Percentiles rank a stretch among this genome's conserved stretches.
Evolutionary conservation across 352 stramenopile species (phyloP).

Genomic region (Plasmopara muralis): DNA sequence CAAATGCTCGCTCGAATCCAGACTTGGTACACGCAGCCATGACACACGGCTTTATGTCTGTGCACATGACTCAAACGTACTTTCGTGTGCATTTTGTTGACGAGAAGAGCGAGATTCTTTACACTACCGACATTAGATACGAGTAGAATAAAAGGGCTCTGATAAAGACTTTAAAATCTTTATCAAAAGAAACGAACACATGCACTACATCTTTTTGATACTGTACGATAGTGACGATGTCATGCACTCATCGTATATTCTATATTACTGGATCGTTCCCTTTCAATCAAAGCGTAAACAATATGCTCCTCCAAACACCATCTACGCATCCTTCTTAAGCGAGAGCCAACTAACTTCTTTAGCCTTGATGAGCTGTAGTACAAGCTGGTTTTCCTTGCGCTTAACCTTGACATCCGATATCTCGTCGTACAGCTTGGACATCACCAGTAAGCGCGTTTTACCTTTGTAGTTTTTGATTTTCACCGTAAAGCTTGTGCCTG

Average conservation of each 20-base stretch:
- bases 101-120: constrained; percentile 58
- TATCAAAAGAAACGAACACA: constrained; percentile 21
- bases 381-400: constrained; percentile 75
- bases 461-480: constrained; percentile 57
- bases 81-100: constrained; percentile 78
- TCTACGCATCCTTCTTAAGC: constrained; percentile 75
- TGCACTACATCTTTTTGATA: constrained; percentile 18
- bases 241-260: too few species aligned
- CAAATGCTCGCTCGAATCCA: constrained; percentile 53
- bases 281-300: not conserved
- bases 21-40: constrained; percentile 78
- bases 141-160: constrained; percentile 6
- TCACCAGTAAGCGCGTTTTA: constrained; percentile 60
- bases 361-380: constrained; percentile 67
- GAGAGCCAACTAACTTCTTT: constrained; percentile 76
- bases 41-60: constrained; percentile 82
- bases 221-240: not conserved
- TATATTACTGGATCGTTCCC: too few species aligned
- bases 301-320: not conserved
- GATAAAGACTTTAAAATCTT: not conserved
- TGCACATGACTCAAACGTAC: constrained; percentile 50
- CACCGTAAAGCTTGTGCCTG: constrained; percentile 43
- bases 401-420: constrained; percentile 75
- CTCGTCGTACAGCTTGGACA: constrained; percentile 72
- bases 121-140: constrained; percentile 73